These are phyloP conservation scores for Cymbidium sinense DNA, from an alignment of 106 monocot genomes.

Conservation along the genomic window DNA sequence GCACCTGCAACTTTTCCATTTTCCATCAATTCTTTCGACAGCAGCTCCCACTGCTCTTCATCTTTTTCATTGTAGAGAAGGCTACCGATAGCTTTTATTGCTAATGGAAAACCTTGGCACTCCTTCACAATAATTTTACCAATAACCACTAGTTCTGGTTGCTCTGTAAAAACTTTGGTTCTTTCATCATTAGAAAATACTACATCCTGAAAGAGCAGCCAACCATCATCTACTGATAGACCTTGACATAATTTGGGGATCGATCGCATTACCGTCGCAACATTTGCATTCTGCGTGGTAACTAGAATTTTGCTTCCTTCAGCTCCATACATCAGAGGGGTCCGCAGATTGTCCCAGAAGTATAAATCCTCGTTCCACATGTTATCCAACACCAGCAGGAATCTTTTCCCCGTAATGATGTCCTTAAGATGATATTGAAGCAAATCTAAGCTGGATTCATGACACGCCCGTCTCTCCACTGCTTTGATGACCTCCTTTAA, in stretches of 20 bases:
- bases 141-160: slow-evolving; percentile 25
- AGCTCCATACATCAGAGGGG: slow-evolving; percentile 15
- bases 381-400: slow-evolving; percentile 36
- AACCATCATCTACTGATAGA: neutral
- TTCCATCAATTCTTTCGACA: slow-evolving; percentile 5
- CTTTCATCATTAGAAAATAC: slow-evolving; percentile 3
- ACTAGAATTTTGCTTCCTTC: slow-evolving; percentile 12
- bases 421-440: slow-evolving; percentile 13
- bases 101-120: slow-evolving; percentile 30
- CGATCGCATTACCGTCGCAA: neutral
- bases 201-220: neutral
- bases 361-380: slow-evolving; percentile 19
- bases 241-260: too few species aligned
- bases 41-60: slow-evolving; percentile 22
- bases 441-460: neutral
- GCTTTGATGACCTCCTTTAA: slow-evolving; percentile 12
- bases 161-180: neutral
- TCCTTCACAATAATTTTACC: slow-evolving; percentile 30
- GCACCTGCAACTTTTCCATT: slow-evolving; percentile 18
- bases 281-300: slow-evolving; percentile 10
- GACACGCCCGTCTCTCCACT: slow-evolving; percentile 1
- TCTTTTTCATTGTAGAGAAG: slow-evolving; percentile 18
- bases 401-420: slow-evolving; percentile 12
- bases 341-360: slow-evolving; percentile 15
- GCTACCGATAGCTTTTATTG: slow-evolving; percentile 26